Percentiles rank a stretch among this genome's conserved stretches.
Conservation (phyloP, 805 yeast genomes). For the Saturnispora zaruensis region DNA sequence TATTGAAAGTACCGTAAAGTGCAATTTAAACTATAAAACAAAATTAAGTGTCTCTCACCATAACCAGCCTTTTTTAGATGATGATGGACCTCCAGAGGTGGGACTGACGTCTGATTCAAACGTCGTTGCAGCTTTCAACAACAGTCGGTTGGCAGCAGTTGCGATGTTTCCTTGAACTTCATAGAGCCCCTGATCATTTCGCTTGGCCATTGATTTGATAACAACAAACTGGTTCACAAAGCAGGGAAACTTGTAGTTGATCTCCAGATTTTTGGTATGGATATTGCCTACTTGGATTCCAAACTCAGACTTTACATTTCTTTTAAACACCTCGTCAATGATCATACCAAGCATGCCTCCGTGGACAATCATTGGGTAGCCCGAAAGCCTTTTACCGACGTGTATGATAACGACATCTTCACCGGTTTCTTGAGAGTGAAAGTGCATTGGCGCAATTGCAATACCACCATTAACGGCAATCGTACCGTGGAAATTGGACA, state of each 20-base stretch:
- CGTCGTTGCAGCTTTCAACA: conserved; percentile 50
- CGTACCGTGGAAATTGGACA: conserved; percentile 33
- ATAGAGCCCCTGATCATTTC: conserved; percentile 24
- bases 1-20: not conserved
- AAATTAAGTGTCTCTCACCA: conserved; percentile 3
- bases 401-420: conserved; percentile 65
- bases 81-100: not conserved
- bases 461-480: conserved; percentile 72
- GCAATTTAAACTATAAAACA: not conserved
- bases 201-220: conserved; percentile 41
- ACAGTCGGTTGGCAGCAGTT: conserved; percentile 40
- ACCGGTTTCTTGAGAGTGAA: conserved; percentile 44
- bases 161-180: conserved; percentile 46
- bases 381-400: conserved; percentile 70
- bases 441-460: conserved; percentile 62
- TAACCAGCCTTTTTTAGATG: conserved; percentile 6
- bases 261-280: conserved; percentile 39
- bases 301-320: conserved; percentile 18
- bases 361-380: conserved; percentile 81
- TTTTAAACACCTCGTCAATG: conserved; percentile 64
- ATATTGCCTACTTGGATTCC: conserved; percentile 22
- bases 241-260: conserved; percentile 63
- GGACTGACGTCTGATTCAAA: conserved; percentile 3
- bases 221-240: conserved; percentile 70
- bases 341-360: conserved; percentile 84